Evolutionary conservation across 768 basidiomycete species (phyloP), one percentile per base, ranked within the genome.

Genomic region (Amanita phalloides): DNA sequence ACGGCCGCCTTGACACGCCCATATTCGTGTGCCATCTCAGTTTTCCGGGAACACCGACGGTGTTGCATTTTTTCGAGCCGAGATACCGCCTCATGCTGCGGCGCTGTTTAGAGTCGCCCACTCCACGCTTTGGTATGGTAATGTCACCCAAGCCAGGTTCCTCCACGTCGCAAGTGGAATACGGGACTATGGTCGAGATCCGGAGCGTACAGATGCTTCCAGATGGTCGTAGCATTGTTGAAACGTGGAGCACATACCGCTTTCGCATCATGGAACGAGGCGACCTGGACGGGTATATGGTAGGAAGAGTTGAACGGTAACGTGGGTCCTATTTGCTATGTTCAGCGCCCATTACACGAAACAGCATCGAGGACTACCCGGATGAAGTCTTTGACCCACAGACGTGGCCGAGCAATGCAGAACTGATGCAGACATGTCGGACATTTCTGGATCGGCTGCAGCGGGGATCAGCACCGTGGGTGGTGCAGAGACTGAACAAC

Each of bases 41-140:
- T 43, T 98, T 96, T 69, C 95, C 95, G 1, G 86, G 85, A 51
- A 82, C 92, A 70, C 92, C 91, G 37, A 93, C 86, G 44, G 74
- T 86, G 50, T 71, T 98, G 13, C 93, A 96, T 66, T 84, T 98
- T 61, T 97, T 90, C 63, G 95, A 98, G 64, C 95, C 95, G 0
- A 77, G 84, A 59, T 94, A 97, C 64, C 85, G 95, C 6, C 76
- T 98, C 47, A 97, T 98, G 95, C 84, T 98, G 49, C 86, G 95
- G 21, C 82, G 95, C n/a, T 92, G 88, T 63, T 82, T 97, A 53
- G 84, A 90, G 59, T 80, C 76, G 13, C 71, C 78, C 4, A 70
- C 70, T 39, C 89, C 89, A n/a, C 73, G 75, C 21, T 96, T 98
- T 66, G 95, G 95, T 35, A 97, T 97, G 90, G 78, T 96, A 60